Conservation (phyloP, 73 alveolate genomes). For the Tetrahymena borealis region DNA sequence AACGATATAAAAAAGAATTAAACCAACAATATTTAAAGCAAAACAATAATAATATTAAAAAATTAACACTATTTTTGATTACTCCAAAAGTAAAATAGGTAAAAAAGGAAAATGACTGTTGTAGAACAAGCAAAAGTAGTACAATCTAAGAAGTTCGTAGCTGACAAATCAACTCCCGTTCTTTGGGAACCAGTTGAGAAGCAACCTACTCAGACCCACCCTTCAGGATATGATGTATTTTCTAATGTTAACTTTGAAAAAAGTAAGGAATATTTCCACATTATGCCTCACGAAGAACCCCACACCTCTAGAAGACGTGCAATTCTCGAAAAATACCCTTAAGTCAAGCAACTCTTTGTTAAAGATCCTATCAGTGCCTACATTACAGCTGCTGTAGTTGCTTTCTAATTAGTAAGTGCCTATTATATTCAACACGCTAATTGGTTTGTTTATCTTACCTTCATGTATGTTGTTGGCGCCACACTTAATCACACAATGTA, state of each 20-base stretch:
- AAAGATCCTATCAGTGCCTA: constrained; percentile 19
- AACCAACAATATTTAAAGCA: no score
- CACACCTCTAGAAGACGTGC: constrained; percentile 27
- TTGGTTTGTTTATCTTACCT: constrained; percentile 12
- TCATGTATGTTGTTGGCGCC: constrained; percentile 24
- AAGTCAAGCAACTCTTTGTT: constrained; percentile 14
- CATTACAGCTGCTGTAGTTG: constrained; percentile 13
- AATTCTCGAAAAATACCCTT: constrained; percentile 33
- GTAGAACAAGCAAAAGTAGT: neutral
- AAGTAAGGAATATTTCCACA: constrained; percentile 27
- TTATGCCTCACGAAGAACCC: constrained; percentile 45
- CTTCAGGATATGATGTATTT: neutral
- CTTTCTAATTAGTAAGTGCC: neutral
- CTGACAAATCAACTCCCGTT: neutral
- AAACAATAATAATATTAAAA: no score
- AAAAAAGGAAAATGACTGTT: neutral
- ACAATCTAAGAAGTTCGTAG: neutral
- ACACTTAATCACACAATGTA: constrained; percentile 23
- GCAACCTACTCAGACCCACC: neutral
- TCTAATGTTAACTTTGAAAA: neutral
- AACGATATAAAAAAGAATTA: neutral
- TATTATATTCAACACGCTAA: neutral
- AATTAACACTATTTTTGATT: no score
- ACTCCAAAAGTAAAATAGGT: no score
- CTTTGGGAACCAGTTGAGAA: neutral